A percentile compares a stretch with the other conserved stretches of the same genome.
Conservation (phyloP, 2,329 filamentous ascomycete species). For the Capronia coronata region DNA sequence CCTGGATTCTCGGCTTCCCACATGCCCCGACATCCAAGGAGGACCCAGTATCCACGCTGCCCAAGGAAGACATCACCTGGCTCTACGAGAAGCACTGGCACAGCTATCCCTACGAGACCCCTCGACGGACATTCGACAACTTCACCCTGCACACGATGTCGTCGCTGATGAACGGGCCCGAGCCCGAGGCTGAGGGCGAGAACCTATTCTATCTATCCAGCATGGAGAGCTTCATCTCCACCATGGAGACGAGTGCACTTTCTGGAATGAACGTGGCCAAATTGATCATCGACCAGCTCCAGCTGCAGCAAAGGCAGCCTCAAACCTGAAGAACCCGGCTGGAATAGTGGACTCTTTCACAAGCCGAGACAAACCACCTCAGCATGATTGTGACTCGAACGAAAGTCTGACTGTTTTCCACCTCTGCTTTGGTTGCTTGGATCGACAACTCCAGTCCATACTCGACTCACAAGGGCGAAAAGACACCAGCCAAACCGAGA, state of each 20-base stretch:
- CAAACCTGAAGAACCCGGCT: too few relatives aligned
- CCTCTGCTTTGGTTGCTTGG: too few relatives aligned
- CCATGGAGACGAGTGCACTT: slow-evolving; percentile 92
- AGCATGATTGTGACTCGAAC: too few relatives aligned
- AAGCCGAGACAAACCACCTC: too few relatives aligned
- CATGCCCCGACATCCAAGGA: slow-evolving; percentile 17
- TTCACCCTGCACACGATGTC: slow-evolving; percentile 39
- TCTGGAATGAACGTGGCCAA: slow-evolving; percentile 64
- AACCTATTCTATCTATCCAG: slow-evolving; percentile 53
- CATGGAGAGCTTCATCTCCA: slow-evolving; percentile 91
- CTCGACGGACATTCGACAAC: slow-evolving; percentile 81
- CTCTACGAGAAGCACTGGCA: slow-evolving; percentile 70
- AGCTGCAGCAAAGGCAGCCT: too few relatives aligned
- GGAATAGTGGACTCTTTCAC: too few relatives aligned
- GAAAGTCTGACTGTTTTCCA: too few relatives aligned
- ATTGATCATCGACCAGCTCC: slow-evolving; percentile 44
- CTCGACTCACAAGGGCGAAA: too few relatives aligned
- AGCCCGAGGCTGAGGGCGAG: neutral
- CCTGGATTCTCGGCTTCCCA: slow-evolving; percentile 43
- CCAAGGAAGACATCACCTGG: slow-evolving; percentile 59
- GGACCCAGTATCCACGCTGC: slow-evolving; percentile 26
- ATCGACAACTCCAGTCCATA: too few relatives aligned
- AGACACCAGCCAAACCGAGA: too few relatives aligned
- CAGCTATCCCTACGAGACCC: slow-evolving; percentile 78
- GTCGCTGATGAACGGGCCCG: neutral